phyloP scores from a whole-genome alignment of 768 basidiomycete species.

The Pleurotus eryngii region DNA sequence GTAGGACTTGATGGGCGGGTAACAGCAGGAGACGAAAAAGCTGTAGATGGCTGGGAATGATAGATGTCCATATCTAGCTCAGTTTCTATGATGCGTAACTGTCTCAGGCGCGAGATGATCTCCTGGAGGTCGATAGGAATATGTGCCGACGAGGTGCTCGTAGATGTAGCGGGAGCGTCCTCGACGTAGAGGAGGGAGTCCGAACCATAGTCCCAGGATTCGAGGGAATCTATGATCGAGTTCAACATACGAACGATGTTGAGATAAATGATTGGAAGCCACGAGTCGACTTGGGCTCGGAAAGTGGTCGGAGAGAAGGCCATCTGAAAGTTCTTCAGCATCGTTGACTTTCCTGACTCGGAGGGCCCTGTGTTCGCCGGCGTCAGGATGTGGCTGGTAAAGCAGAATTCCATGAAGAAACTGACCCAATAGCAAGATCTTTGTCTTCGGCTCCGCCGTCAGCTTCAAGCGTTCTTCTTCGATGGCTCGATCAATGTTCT shows the following conservation, averaged over 20 bases:
- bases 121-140: background rate
- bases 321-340: constrained; percentile 65
- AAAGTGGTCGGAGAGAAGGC: constrained; percentile 59
- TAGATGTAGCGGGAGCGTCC: background rate
- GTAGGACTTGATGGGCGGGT: constrained; percentile 2
- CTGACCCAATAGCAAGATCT: constrained; percentile 58
- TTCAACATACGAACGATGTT: constrained; percentile 59
- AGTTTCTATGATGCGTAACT: background rate
- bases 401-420: constrained; percentile 1
- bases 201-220: background rate
- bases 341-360: constrained; percentile 66
- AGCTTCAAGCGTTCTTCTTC: constrained; percentile 40
- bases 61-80: background rate
- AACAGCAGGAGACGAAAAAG: background rate
- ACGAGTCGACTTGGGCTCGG: constrained; percentile 44
- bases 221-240: constrained; percentile 35
- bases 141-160: background rate
- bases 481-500: constrained; percentile 53
- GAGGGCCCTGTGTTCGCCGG: constrained; percentile 46
- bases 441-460: constrained; percentile 36
- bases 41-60: background rate
- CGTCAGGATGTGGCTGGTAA: background rate
- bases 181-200: constrained; percentile 10
- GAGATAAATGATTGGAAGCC: constrained; percentile 66
- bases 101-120: background rate